Percentiles rank a stretch among this genome's conserved stretches.
phyloP scores from a whole-genome alignment of 1,139 yeast species.

The Kodamaea sp. region DNA sequence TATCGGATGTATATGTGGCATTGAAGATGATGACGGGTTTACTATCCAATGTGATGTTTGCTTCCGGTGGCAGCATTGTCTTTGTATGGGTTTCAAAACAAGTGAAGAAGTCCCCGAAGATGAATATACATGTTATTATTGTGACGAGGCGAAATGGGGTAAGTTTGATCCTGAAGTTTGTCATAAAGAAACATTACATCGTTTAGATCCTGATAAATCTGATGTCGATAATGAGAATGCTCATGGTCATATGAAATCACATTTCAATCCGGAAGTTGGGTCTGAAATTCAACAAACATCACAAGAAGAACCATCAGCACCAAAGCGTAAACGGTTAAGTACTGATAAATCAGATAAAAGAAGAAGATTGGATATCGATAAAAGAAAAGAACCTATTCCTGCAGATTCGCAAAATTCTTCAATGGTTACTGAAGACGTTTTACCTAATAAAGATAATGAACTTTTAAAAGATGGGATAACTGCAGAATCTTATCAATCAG shows the following conservation, averaged over 20 bases:
- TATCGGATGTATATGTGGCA: constrained; percentile 87
- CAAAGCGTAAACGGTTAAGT: constrained; percentile 1
- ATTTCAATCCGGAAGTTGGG: constrained; percentile 19
- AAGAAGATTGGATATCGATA: constrained; percentile 6
- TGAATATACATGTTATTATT: constrained; percentile 71
- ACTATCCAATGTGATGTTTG: constrained; percentile 93
- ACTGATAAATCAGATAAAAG: background rate
- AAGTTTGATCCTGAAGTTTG: constrained; percentile 45
- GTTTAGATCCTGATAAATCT: constrained; percentile 34
- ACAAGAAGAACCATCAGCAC: constrained; percentile 19
- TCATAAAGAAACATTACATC: constrained; percentile 31
- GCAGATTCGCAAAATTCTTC: constrained; percentile 1
- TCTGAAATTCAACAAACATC: constrained; percentile 26
- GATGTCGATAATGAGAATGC: constrained; percentile 34
- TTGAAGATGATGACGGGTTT: constrained; percentile 90
- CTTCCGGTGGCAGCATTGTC: constrained; percentile 91
- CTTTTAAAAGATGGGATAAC: constrained; percentile 39
- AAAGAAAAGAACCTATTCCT: constrained; percentile 8
- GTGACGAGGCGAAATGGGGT: constrained; percentile 58
- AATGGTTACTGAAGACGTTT: constrained; percentile 14
- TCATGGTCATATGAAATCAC: constrained; percentile 27
- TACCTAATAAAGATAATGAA: constrained; percentile 40
- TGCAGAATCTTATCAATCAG: constrained; percentile 49
- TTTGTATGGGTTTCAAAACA: constrained; percentile 75
- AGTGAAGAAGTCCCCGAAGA: constrained; percentile 79